Base-by-base conservation (phyloP, 1,284 basidiomycete genomes). In the Calocybe gambosa region DNA sequence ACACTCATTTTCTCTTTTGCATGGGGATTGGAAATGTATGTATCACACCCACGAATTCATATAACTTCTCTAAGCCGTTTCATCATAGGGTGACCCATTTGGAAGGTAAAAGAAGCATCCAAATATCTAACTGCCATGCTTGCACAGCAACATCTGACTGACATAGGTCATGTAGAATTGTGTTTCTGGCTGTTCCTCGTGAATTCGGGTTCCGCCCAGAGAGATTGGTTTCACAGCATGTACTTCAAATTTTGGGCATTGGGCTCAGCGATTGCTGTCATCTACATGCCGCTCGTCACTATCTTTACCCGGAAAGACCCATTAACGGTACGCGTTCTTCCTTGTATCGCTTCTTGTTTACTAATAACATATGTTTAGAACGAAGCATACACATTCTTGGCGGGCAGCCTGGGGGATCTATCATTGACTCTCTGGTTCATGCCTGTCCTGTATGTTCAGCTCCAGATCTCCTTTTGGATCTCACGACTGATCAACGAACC, bases 171-270 rank as follows among this genome's bases (percentile, higher is more conserved):
- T 46, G 41, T 28, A 85, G 86, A 89, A 56, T 70, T 89, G 1
- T 88, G 83, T 55, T 89, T 89, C 60, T 89, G 86, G 85, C 65
- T 87, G 13, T 89, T 87, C 67, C 75, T 89, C 31, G 67, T 89
- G 41, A 83, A 83, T 50, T 69, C 82, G 1, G 69, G 74, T 9
- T 71, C 79, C 0, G 62, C 63, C 0, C 77, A 82, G 50, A 77
- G 77, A 55, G 75, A 85, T 55, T 89, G 86, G 86, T 89, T 89
- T 66, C 65, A 66, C n/a, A 85, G 77, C 54, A 50, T 66, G 25
- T 86, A 86, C 55, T 89, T 87, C 70, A 82, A 74, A 58, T 66
- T 66, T 3, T 89, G 87, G 86, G 63, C 75, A 9, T 53, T 72
- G 23, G 86, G 86, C 8, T 85, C 85, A 5, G 35, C 66, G 12